Conservation (phyloP, 495 filamentous ascomycete species). For the Aspergillus saccharolyticus region DNA sequence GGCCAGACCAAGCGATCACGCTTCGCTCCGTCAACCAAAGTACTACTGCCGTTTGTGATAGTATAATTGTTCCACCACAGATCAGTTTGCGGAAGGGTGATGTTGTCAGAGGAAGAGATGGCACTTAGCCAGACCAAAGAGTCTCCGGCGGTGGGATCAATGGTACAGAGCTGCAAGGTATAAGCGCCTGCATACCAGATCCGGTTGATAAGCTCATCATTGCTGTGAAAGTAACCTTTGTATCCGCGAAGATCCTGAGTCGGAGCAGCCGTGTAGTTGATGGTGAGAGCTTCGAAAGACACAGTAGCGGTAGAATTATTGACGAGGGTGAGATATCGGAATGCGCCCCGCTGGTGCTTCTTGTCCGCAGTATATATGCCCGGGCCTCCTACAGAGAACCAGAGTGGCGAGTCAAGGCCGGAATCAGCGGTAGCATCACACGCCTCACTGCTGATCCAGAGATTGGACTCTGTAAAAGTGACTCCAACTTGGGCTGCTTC, state of each 20-base stretch:
- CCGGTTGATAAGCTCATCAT: slow-evolving; percentile 51
- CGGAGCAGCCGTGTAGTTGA: slow-evolving; percentile 34
- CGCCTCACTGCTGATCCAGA: slow-evolving; percentile 36
- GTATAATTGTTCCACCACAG: slow-evolving; percentile 30
- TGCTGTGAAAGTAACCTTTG: slow-evolving; percentile 55
- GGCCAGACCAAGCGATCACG: slow-evolving; percentile 53
- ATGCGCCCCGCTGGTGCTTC: slow-evolving; percentile 36
- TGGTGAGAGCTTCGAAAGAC: slow-evolving; percentile 11
- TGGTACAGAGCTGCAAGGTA: slow-evolving; percentile 53
- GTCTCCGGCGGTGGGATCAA: slow-evolving; percentile 45
- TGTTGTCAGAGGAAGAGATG: slow-evolving; percentile 16
- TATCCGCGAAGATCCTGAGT: slow-evolving; percentile 50
- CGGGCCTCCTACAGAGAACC: slow-evolving; percentile 28
- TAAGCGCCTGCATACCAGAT: slow-evolving; percentile 64
- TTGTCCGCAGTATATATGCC: slow-evolving; percentile 29
- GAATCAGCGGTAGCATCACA: slow-evolving; percentile 40
- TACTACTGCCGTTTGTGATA: slow-evolving; percentile 41
- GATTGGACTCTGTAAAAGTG: slow-evolving; percentile 39
- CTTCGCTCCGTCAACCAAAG: slow-evolving; percentile 54
- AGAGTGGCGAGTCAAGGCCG: slow-evolving; percentile 37
- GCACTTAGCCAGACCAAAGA: slow-evolving; percentile 36
- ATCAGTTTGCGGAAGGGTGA: slow-evolving; percentile 23
- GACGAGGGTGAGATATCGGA: slow-evolving; percentile 40
- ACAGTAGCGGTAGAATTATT: slow-evolving; percentile 22
- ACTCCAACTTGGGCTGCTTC: slow-evolving; percentile 36